phyloP scores from a whole-genome alignment of 2,329 filamentous ascomycete genomes.

The Zarea fungicola region DNA sequence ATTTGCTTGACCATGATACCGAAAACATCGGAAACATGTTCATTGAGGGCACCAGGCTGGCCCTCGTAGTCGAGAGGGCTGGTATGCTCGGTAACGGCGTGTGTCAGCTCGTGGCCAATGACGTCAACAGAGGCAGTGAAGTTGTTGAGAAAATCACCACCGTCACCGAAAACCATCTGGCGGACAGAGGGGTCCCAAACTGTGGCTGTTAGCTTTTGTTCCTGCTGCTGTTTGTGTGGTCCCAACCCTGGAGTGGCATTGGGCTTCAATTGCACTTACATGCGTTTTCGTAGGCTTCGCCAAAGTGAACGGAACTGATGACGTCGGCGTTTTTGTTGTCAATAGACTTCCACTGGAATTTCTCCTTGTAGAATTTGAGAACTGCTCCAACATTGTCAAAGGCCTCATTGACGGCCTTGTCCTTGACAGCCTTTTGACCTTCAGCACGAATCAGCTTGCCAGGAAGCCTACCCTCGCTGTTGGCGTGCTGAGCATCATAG shows the following conservation, averaged over 20 bases:
- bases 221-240: too few species aligned
- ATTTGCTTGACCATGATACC: constrained; percentile 54
- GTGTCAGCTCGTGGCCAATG: constrained; percentile 53
- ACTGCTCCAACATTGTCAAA: constrained; percentile 47
- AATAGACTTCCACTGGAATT: constrained; percentile 47
- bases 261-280: constrained; percentile 28
- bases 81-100: constrained; percentile 48
- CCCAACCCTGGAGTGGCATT: too few species aligned
- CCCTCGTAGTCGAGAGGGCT: constrained; percentile 45
- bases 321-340: constrained; percentile 47
- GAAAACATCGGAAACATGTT: constrained; percentile 52
- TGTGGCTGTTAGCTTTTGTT: constrained; percentile 16
- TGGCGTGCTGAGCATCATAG: constrained; percentile 37
- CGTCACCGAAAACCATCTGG: constrained; percentile 54
- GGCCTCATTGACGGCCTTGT: constrained; percentile 42
- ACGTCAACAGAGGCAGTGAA: constrained; percentile 50
- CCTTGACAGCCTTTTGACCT: constrained; percentile 33
- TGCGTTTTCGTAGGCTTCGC: constrained; percentile 45
- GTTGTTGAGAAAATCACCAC: constrained; percentile 44
- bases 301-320: constrained; percentile 49
- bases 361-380: constrained; percentile 43
- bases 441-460: constrained; percentile 39
- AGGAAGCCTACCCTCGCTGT: constrained; percentile 34
- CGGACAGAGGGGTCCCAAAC: constrained; percentile 44
- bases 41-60: constrained; percentile 51